Conservation (phyloP, 1,284 basidiomycete species). For the Golubevia sp. region DNA sequence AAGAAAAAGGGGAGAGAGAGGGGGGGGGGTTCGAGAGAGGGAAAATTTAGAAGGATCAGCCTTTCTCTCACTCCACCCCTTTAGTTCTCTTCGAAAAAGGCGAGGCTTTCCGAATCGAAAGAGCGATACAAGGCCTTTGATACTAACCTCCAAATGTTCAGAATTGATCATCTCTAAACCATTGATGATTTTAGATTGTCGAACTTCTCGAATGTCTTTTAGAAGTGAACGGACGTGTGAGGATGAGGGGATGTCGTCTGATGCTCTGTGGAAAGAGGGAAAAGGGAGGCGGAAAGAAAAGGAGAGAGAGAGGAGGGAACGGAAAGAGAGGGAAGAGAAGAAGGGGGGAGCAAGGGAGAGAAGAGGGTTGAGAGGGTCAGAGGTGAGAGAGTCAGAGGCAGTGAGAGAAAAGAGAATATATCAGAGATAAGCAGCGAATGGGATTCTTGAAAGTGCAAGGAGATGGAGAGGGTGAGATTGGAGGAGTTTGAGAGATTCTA, state of each 20-base stretch:
- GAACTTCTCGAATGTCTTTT: conserved; percentile 89
- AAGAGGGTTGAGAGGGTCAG: no score
- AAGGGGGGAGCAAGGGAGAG: no score
- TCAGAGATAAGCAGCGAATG: no score
- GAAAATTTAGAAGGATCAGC: conserved; percentile 55
- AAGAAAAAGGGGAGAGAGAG: no score
- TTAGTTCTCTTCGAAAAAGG: no score
- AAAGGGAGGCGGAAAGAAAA: no score
- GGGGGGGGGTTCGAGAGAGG: no score
- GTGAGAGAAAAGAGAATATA: no score
- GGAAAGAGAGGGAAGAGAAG: background rate
- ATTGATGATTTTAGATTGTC: conserved; percentile 87
- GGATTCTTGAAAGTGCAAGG: background rate
- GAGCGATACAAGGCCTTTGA: background rate
- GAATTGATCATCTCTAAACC: conserved; percentile 69
- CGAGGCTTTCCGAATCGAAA: conserved; percentile 1
- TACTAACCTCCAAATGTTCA: conserved; percentile 72
- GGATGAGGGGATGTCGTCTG: conserved; percentile 82
- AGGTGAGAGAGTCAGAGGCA: no score
- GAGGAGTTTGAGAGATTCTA: no score
- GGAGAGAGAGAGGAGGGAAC: background rate
- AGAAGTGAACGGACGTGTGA: conserved; percentile 81
- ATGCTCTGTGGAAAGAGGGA: conserved; percentile 69
- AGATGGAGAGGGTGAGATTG: background rate
- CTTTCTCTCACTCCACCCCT: no score